These are phyloP conservation scores for Chlamydomonas sp. DNA, from an alignment of 139 green algal genomes.

Conservation along the genomic window DNA sequence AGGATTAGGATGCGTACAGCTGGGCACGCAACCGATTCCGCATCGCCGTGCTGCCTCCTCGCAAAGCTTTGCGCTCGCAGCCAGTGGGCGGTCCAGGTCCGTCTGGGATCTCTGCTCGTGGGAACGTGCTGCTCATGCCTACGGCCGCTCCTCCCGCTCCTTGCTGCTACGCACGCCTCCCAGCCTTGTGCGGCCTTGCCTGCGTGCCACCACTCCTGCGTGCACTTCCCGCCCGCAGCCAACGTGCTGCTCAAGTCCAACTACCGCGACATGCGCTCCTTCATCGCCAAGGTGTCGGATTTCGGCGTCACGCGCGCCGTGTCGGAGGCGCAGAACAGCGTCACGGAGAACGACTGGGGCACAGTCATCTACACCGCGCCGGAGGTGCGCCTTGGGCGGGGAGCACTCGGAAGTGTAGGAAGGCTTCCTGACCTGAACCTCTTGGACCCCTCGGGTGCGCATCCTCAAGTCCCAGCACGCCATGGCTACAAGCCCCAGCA, in stretches of 20 bases:
- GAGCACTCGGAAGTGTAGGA: too few species aligned
- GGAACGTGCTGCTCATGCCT: too few species aligned
- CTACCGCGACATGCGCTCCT: conserved; percentile 47
- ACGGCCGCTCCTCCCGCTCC: too few species aligned
- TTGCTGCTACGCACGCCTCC: too few species aligned
- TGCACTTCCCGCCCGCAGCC: not conserved
- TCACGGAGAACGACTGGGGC: conserved; percentile 7
- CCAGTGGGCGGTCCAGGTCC: too few species aligned
- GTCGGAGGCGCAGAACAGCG: not conserved
- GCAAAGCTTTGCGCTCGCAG: too few species aligned
- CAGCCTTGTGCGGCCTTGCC: too few species aligned
- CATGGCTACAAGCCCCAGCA: not conserved
- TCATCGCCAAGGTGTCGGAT: conserved; percentile 76
- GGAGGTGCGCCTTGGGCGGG: not conserved
- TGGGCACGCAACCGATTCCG: too few species aligned
- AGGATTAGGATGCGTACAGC: too few species aligned
- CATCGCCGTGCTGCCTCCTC: too few species aligned
- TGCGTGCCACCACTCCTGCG: not conserved
- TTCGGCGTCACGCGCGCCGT: conserved; percentile 64
- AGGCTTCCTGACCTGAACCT: too few species aligned
- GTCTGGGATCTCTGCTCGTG: too few species aligned
- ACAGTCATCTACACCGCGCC: conserved; percentile 39
- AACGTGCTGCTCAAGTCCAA: conserved; percentile 38
- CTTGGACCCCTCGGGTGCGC: not conserved
- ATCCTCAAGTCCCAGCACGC: not conserved